phyloP scores from a whole-genome alignment of 208 protist species.

The Trypanosoma caninum region DNA sequence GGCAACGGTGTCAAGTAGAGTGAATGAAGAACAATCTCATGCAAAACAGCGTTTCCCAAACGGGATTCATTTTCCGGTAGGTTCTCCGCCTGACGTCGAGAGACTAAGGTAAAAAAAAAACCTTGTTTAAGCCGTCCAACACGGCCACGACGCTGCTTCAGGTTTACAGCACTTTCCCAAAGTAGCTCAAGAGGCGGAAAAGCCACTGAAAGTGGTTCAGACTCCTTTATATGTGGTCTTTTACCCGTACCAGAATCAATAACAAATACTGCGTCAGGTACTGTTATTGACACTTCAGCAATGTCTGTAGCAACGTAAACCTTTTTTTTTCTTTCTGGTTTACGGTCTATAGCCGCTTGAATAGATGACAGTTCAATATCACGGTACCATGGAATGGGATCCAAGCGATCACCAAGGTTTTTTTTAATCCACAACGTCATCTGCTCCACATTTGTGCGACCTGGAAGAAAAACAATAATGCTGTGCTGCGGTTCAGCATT shows the following conservation, averaged over 20 bases:
- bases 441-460: slow-evolving; percentile 68
- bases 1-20: slow-evolving; percentile 66
- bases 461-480: slow-evolving; percentile 94
- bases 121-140: slow-evolving; percentile 83
- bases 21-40: slow-evolving; percentile 74
- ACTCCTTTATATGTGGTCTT: slow-evolving; percentile 51
- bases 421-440: slow-evolving; percentile 49
- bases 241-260: slow-evolving; percentile 93
- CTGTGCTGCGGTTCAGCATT: slow-evolving; percentile 55
- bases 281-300: slow-evolving; percentile 95
- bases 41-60: slow-evolving; percentile 62
- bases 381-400: slow-evolving; percentile 84
- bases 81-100: slow-evolving; percentile 29
- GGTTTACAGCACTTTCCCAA: slow-evolving; percentile 64
- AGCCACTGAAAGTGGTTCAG: slow-evolving; percentile 46
- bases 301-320: slow-evolving; percentile 95
- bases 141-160: slow-evolving; percentile 72
- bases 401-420: slow-evolving; percentile 60
- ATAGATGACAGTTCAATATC: slow-evolving; percentile 81
- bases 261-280: slow-evolving; percentile 95
- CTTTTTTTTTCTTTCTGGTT: slow-evolving; percentile 86
- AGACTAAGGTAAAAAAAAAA: slow-evolving; percentile 83
- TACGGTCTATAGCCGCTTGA: slow-evolving; percentile 85
- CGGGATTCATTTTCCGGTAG: slow-evolving; percentile 37
- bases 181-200: slow-evolving; percentile 76